Base-by-base conservation (phyloP, 805 yeast species). In the Yarrowia phangngaensis region DNA sequence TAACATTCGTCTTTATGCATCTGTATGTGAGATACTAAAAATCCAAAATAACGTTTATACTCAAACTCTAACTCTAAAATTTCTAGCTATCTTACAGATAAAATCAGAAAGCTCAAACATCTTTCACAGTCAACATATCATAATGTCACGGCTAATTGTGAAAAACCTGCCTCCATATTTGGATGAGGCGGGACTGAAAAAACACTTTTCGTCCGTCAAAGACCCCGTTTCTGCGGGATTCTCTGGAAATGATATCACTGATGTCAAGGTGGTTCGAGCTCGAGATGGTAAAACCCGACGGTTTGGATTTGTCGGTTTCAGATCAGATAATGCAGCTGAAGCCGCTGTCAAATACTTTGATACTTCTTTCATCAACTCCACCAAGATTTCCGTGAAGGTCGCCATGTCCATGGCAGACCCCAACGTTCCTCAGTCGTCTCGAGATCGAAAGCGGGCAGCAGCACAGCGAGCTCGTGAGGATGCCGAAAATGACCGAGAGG, bases 231-330 rank as follows among this genome's bases (percentile, higher is more conserved):
- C 34, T 8, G 48, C 48, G 5, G 36, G 58, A 27, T 54, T 53
- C 19, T 53, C 56, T 11, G 54, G 72, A 50, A 84, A 86, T 8
- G 70, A 73, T 43, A 86, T 89, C 20, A 85, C 97, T 0, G 98
- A 92, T 73, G 89, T 86, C 28, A 87, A 84, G 64, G 71, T 92
- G 27, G 76, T 88, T 75, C 82, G 76, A 58, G 85, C 82, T 55
- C 73, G 82, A 56, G 78, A 77, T 56, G 98, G 98, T 19, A 83
- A 82, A 59, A 84, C 95, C 8, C 78, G 98, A 65, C 73, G 94
- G 57, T 92, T 92, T 71, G 97, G 95, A 6, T 92, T 92, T 59
- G 71, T 92, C 45, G 98, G 98, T 1, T 92, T 76, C 64, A 81
- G 79, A 58, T 71, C 79, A n/a, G 70, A 67, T 14, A 72, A 67